Evolutionary conservation across 495 filamentous ascomycete species (phyloP), one percentile per base, ranked within the genome.

Genomic region (Aspergillus hancockii): DNA sequence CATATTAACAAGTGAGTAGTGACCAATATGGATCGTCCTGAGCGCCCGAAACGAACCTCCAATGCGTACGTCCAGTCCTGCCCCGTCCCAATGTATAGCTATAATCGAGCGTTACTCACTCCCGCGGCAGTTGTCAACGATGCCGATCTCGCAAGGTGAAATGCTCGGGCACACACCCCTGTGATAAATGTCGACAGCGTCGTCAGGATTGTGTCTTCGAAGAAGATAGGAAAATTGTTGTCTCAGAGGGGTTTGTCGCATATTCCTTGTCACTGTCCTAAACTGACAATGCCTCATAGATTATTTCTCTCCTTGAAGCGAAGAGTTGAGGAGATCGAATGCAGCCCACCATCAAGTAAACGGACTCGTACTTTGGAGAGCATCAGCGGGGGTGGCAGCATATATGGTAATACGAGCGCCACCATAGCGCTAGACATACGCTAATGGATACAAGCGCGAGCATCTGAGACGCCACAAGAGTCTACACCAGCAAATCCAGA

Each of bases 91-190:
- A 12, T 16, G n/a, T n/a, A 4, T 4, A 45, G 8, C 21, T 21
- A n/a, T 8, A 7, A 45, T 30, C 23, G 14, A 54, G 18, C 51
- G 21, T 19, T 25, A 7, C 46, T 32, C 19, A 49, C 55, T n/a
- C 38, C 13, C 19, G 25, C 16, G n/a, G 40, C 62, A 72, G 70
- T 34, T 69, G 68, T 46, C 55, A 64, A 52, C 66, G 67, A 49
- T 73, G 70, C 55, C 68, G 70, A 30, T 61, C 68, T 49, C 68
- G 70, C 52, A 73, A 73, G 52, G 70, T 73, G 18, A 69, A 67
- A 58, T 73, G 70, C 58, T 71, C 68, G 4, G 68, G 64, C 25
- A 59, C 52, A 12, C 59, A 66, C n/a, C 70, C 70, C 7, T 73
- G 70, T 56, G 67, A 67, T 32, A 64, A 69, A 19, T 73, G 70